Evolutionary conservation across 768 basidiomycete genomes (phyloP), one percentile per base, ranked within the genome.

Genomic region (Trametes maxima): DNA sequence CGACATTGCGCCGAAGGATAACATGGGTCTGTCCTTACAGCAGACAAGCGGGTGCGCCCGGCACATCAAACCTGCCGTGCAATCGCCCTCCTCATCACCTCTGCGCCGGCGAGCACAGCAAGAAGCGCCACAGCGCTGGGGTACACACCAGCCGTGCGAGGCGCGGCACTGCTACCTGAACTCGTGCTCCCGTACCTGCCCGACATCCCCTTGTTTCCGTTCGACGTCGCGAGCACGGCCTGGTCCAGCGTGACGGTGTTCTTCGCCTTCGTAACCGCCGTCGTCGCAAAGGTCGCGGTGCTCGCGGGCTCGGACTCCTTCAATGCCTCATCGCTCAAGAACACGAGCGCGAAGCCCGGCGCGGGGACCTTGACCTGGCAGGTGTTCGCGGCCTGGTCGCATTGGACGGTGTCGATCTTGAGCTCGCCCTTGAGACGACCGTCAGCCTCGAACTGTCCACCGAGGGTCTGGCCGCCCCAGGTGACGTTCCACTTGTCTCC

Each of bases 301-400:
- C 73, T 63, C 22, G 67, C 70, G 1, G 72, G 70, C 16, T 68
- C 71, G 5, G 73, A 68, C 48, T 77, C 79, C 1, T 70, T 59
- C 43, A 78, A 66, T 12, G 80, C 78, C 40, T 69, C 57, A 44
- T 78, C 69, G 5, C 75, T 80, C 43, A 93, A 75, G 79, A 90
- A 92, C 55, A 93, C 88, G 50, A 94, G 78, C 2, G 90, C 90
- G 65, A 89, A 85, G 37, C 84, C 84, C 0, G 92, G 91, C 0
- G 90, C 87, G 43, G 82, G 80, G 49, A 93, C 82, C 14, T 78
- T 79, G 52, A 92, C 76, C 35, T 73, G 65, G 71, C 91, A 93
- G 0, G 76, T 75, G 67, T 84, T 82, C 60, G 75, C 74, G 10
- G 70, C 70, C 39, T 77, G 73, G 69, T 88, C 80, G 67, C 92